These are phyloP conservation scores for Eucalyptus leucophloia DNA, from an alignment of 345 rosid genomes.

Conservation along the genomic window DNA sequence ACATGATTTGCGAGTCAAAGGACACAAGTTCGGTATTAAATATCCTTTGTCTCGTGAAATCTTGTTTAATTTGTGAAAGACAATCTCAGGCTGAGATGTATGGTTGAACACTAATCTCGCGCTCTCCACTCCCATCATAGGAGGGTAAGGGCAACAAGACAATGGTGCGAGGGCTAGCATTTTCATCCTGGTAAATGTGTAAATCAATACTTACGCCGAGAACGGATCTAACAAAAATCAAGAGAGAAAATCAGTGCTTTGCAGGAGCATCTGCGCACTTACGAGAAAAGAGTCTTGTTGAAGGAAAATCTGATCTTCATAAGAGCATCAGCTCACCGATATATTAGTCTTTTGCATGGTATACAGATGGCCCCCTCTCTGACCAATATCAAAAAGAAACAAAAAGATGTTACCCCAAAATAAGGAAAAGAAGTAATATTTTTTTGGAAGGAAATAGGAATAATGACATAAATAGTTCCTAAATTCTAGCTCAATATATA, in stretches of 20 bases:
- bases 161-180: not conserved
- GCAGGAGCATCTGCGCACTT: not conserved
- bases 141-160: not conserved
- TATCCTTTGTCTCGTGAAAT: not conserved
- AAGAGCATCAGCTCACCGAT: not conserved
- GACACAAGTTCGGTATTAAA: not conserved
- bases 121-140: not conserved
- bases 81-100: accelerated
- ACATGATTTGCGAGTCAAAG: not conserved
- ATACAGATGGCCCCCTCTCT: not conserved
- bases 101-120: not conserved
- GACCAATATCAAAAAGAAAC: not conserved
- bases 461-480: accelerated
- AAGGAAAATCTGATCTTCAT: not conserved
- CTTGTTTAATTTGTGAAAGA: not conserved
- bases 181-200: not conserved
- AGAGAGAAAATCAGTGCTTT: not conserved
- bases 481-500: accelerated
- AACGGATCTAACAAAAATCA: not conserved
- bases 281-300: not conserved
- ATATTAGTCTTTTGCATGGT: not conserved
- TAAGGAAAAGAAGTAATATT: not conserved
- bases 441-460: too few species aligned
- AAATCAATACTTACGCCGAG: not conserved
- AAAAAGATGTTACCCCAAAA: not conserved